A percentile compares a stretch with the other conserved stretches of the same genome.
phyloP scores from a whole-genome alignment of 306 rosid genomes.

The Geum urbanum region DNA sequence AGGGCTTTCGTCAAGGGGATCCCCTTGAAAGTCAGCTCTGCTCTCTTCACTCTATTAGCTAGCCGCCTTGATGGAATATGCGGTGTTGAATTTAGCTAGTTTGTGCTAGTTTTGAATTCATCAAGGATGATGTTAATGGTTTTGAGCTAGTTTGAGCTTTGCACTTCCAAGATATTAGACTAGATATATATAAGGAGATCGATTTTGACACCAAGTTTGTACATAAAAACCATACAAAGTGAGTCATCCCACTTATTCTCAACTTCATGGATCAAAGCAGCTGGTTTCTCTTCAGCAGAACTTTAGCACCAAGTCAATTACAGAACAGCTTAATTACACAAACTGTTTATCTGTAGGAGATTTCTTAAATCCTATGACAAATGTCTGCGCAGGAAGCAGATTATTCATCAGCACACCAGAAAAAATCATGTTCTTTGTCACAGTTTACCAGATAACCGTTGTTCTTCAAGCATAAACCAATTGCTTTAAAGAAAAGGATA shows the following conservation, averaged over 20 bases:
- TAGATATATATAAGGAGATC: not conserved
- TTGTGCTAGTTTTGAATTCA: no score
- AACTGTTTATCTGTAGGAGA: not conserved
- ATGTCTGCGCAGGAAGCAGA: not conserved
- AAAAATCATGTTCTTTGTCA: not conserved
- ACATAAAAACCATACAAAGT: not conserved
- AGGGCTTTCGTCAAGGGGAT: not conserved
- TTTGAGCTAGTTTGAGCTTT: not conserved
- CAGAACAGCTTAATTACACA: not conserved
- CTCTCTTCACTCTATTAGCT: not conserved
- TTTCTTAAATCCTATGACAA: not conserved
- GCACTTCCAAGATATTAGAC: not conserved
- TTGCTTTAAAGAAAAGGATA: conserved; percentile 5
- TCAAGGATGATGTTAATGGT: not conserved
- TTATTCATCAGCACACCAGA: conserved; percentile 15
- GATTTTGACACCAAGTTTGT: not conserved
- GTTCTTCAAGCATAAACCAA: conserved; percentile 8
- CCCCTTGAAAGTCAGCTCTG: not conserved
- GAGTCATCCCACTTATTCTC: not conserved
- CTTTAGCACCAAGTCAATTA: not conserved
- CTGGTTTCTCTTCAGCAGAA: not conserved
- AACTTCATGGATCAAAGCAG: not conserved
- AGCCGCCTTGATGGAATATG: not conserved
- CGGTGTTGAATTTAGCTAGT: not conserved
- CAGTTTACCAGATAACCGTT: conserved; percentile 18